Base-by-base conservation (phyloP, 441 rosid genomes). In the Melastoma candidum region DNA sequence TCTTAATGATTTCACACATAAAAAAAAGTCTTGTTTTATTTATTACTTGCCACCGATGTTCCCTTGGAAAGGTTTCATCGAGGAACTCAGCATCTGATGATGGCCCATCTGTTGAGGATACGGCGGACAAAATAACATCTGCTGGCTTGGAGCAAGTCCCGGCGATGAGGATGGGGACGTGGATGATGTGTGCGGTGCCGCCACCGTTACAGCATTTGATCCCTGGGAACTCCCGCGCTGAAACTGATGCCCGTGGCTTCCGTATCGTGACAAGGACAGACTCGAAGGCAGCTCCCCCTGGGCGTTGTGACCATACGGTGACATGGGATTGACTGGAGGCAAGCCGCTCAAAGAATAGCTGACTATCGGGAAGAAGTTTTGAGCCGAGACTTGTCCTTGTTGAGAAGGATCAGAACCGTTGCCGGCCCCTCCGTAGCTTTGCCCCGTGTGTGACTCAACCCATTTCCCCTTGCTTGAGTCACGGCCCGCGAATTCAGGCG, bases 261-360 rank as follows among this genome's bases (percentile, higher is more conserved):
- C 95, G 55, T 78, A 74, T 46, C 81, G 94, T 53, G 88, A 79
- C 53, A 82, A 65, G 59, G 94, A 81, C n/a, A 80, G 71, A 62
- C 65, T 79, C 45, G 86, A 74, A 68, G 85, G 79, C 65, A 17
- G 22, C 22, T 86, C 94, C 70, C 75, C 79, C 48, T 87, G 80
- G 63, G 61, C 78, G 2, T 36, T 52, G 54, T 74, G 72, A 26
- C 87, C 26, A 47, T 76, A 64, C 22, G 77, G 73, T 29, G 7
- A 7, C 66, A 72, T 65, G 55, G 76, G 25, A 53, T 55, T 48
- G 58, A 60, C 79, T 60, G 63, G 69, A 24, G 61, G 58, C 46
- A 76, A 65, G 26, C 50, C 67, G 12, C 87, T 82, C 9, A 67
- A 44, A 44, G 74, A 65, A 50, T 63, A 60, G 44, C 64, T 64